Base-by-base conservation (phyloP, 805 yeast species). In the Nakazawaea wyomingensis region DNA sequence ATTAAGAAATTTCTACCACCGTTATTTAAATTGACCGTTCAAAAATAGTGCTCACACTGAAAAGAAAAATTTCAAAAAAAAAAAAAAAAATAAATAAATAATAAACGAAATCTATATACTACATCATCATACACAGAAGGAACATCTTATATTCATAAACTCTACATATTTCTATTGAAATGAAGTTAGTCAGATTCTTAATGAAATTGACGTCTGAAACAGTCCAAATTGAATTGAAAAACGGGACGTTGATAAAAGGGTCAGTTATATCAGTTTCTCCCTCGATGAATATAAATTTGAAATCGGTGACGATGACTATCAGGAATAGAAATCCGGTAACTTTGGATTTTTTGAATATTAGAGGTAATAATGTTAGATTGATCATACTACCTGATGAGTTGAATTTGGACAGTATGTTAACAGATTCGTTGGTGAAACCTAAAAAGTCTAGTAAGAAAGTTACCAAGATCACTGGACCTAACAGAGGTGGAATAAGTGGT, bases 321-420 rank as follows among this genome's bases (percentile, higher is more conserved):
- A 77, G 74, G 43, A 74, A 80, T 56, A 78, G 85, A 44, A 85
- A 79, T 43, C 84, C 95, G 0, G 72, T 79, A 31, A 62, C 74
- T 10, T 65, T 89, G 51, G 95, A 87, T 53, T 85, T 75, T 60
- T 82, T 90, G 54, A 88, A 85, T 54, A 75, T 91, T 26, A 74
- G 98, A 55, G 98, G 98, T 2, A 90, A 82, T 62, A 91, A 86
- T 43, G 83, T 90, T 27, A 76, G 98, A 50, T 81, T 84, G 59
- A 83, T 85, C 34, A 67, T 87, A 22, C 70, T 90, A 24, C 97
- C 97, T 0, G 98, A 90, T 52, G 81, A 89, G 16, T 63, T 90
- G 49, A 87, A 91, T 45, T 62, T 91, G 38, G 91, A 84, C 45
- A 62, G 71, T 14, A 57, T 82, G 24, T 62, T 84, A 39, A 72